phyloP scores from a whole-genome alignment of 2,329 filamentous ascomycete genomes.

The Pyrenophora graminea region DNA sequence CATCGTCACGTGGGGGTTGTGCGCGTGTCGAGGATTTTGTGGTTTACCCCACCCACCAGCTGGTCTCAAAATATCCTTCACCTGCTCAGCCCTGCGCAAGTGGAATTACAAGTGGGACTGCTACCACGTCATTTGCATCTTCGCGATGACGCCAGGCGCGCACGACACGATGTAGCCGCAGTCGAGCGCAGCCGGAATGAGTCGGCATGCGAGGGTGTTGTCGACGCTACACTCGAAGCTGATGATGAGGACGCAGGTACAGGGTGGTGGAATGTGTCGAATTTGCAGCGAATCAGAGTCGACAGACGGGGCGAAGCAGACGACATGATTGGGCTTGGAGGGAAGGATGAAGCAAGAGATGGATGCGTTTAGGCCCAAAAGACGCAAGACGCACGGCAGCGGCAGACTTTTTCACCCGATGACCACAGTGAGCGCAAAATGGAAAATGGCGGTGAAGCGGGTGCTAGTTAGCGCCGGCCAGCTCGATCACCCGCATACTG shows the following conservation, averaged over 20 bases:
- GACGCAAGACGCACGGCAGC: conserved; percentile 10
- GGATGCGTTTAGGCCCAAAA: conserved; percentile 1
- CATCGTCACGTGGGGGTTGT: background rate
- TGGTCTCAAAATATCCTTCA: conserved; percentile 3
- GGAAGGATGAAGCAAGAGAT: conserved; percentile 1
- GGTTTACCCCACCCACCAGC: too few species aligned
- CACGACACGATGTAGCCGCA: conserved; percentile 21
- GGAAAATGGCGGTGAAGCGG: conserved; percentile 22
- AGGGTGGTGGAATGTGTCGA: conserved; percentile 2
- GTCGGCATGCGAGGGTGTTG: conserved; percentile 10
- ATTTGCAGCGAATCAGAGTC: background rate
- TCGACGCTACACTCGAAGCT: conserved; percentile 7
- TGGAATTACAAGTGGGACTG: background rate
- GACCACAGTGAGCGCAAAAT: background rate
- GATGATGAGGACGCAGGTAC: conserved; percentile 15
- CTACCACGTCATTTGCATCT: conserved; percentile 11
- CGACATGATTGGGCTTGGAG: conserved; percentile 10
- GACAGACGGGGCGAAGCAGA: conserved; percentile 9
- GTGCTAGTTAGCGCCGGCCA: conserved; percentile 17
- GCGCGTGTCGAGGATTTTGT: too few species aligned
- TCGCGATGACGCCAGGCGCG: conserved; percentile 12
- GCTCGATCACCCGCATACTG: conserved; percentile 12
- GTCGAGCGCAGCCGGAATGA: conserved; percentile 21
- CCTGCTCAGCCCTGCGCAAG: conserved; percentile 9
- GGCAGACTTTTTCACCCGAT: conserved; percentile 12